Evolutionary conservation across 2,329 filamentous ascomycete species (phyloP), one percentile per base, ranked within the genome.

Genomic region (Zelopaecilomyces penicillatus): DNA sequence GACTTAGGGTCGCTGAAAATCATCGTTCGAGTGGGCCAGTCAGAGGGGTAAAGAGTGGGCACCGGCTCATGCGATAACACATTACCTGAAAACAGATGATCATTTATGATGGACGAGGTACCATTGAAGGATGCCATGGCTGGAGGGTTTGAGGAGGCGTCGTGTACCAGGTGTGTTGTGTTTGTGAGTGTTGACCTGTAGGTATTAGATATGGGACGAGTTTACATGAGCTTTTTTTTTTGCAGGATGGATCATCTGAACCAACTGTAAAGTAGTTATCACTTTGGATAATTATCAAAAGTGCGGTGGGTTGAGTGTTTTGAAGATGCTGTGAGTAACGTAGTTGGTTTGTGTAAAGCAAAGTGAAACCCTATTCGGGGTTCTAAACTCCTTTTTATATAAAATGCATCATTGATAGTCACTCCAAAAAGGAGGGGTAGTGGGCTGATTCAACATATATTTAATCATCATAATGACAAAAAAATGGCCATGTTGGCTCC

Each of bases 61-160:
- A 82, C 78, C 78, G 78, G 78, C 76, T 75, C 78, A 82, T 76
- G 76, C 76, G 69, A 69, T 58, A 65, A 19, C 60, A 65, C 60
- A 63, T 67, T 69, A 70, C 66, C 65, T 68, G 60, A 65, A 55
- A 52, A 53, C 47, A 50, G 44, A 54, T 58, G 55, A 61, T 64
- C 62, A 63, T 56, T 45, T 54, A 52, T 64, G 19, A 19, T 19
- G 63, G 62, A 66, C 55, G 63, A 42, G 49, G 49, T 58, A 61
- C 60, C 55, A 54, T 52, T 46, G 53, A 63, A 65, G 59, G 61
- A 53, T 44, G 56, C 56, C 63, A 65, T 64, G 57, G 30, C 29
- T 43, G 45, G 41, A 47, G 44, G 49, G 45, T 38, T 37, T 46
- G 42, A 30, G 48, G 51, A 50, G 43, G 35, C 48, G 52, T 35